Base-by-base conservation (phyloP, 805 yeast genomes). In the Suhomyces sp. region DNA sequence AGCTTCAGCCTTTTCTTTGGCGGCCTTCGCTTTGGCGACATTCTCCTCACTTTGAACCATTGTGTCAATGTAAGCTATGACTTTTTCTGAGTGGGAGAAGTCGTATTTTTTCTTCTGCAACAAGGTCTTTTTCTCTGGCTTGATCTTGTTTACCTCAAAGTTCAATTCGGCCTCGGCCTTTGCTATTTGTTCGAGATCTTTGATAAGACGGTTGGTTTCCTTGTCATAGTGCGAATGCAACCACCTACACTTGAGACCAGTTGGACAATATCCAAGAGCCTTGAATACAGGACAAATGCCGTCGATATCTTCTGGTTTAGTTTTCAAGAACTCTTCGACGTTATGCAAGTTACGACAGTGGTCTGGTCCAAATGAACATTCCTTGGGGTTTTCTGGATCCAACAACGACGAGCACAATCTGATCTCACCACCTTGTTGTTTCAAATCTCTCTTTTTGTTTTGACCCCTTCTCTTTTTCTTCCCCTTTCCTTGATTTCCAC, bases 221-320 rank as follows among this genome's bases (percentile, higher is more conserved):
- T 63, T 64, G 59, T 79, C 66, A 63, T 73, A 80, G 71, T 94
- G 98, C 13, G 89, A 81, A 3, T 80, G 73, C 53, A 94, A 78
- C 90, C 97, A 94, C 62, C 97, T 82, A 72, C 99, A 94, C 68
- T 90, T 93, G 61, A 89, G 71, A 0, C 99, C 99, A 56, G 87
- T 81, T 4, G 97, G 96, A 76, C 99, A 94, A 63, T 83, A 85
- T 0, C 99, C 99, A 35, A 90, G 74, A 1, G 88, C 86, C 33
- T 74, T 74, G 65, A 73, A 91, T 3, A 90, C 97, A 0, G 99
- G 98, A 70, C 99, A 94, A 1, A 63, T 63, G 0, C 96, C 96
- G 8, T 78, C 81, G 22, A 90, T 72, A 66, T 94, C 98, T 0
- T 71, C 77, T 1, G 84, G 87, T 67, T 94, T 93, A 23, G 80